These are phyloP conservation scores for Trichoderma oligosporum DNA, from an alignment of 2,329 filamentous ascomycete genomes.

Conservation along the genomic window DNA sequence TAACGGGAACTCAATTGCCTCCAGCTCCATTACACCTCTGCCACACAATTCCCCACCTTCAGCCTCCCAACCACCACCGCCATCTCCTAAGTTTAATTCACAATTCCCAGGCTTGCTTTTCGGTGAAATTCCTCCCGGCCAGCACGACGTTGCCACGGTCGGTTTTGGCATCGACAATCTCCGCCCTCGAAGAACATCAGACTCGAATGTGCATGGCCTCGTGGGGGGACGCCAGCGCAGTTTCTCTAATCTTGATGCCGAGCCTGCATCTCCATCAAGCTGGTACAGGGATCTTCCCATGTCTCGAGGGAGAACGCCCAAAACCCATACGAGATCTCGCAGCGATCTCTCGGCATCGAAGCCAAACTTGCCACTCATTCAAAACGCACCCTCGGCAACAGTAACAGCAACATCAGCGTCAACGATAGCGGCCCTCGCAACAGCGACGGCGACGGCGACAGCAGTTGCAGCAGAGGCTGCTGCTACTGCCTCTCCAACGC, in stretches of 20 bases:
- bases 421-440: conserved; percentile 1
- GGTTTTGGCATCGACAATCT: conserved; percentile 58
- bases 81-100: conserved; percentile 34
- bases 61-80: conserved; percentile 32
- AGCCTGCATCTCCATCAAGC: conserved; percentile 62
- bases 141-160: conserved; percentile 48
- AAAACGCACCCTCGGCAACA: conserved; percentile 30
- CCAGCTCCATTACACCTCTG: conserved; percentile 35
- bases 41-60: conserved; percentile 33
- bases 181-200: conserved; percentile 61
- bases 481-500: conserved; percentile 25
- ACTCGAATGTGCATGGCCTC: conserved; percentile 61
- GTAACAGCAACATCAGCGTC: neutral
- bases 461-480: conserved; percentile 5
- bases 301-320: conserved; percentile 25
- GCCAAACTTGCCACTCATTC: conserved; percentile 30
- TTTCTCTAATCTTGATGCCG: conserved; percentile 52
- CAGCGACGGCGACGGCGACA: conserved; percentile 1
- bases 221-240: conserved; percentile 48
- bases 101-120: conserved; percentile 60
- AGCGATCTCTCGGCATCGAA: conserved; percentile 55
- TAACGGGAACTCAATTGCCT: conserved; percentile 34
- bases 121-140: conserved; percentile 66
- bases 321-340: conserved; percentile 48
- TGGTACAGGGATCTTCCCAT: conserved; percentile 52